Base-by-base conservation (phyloP, 2,329 filamentous ascomycete genomes). In the Cyphellophora attinorum region DNA sequence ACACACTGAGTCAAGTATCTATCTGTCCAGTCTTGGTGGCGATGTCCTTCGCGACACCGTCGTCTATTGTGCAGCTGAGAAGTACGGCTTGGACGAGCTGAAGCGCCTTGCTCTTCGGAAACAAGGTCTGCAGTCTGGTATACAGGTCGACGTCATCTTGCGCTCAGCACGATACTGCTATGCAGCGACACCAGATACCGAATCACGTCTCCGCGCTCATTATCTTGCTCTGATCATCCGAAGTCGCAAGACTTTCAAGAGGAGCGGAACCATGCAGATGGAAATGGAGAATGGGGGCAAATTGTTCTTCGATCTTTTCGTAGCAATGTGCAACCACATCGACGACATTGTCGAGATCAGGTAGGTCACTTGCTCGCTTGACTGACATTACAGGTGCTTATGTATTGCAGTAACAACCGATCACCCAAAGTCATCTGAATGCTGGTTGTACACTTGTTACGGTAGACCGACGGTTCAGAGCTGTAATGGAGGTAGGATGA, bases 231-330 rank as follows among this genome's bases (percentile, higher is more conserved):
- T 95, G 64, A 93, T 95, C 64, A 94, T 95, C 70, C 81, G 88
- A 69, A 89, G 84, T 73, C 85, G 89, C 62, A 86, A 86, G 71
- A 94, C 85, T 55, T 95, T 96, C 65, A 95, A 94, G 80, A 79
- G 83, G 65, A 94, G 86, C 69, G 88, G 88, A 65, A 95, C 88
- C 63, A 93, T 95, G 86, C 88, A 95, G 74, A 81, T 83, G 68
- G 88, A 95, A 70, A 95, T 96, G 88, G 85, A 94, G 70, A 78
- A 78, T 62, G 86, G 88, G 60, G 86, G 76, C 65, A 88, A 88
- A 72, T 73, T 95, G 67, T 95, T 91, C 74, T 96, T 96, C 68
- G 88, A 95, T 72, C 71, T 96, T 63, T 96, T 95, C 62, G 88
- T 95, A 58, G 88, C 88, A 54, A 84, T 95, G 81, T 93, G 85